Evolutionary conservation across 768 basidiomycete genomes (phyloP), one percentile per base, ranked within the genome.

Genomic region (Russula sp.): DNA sequence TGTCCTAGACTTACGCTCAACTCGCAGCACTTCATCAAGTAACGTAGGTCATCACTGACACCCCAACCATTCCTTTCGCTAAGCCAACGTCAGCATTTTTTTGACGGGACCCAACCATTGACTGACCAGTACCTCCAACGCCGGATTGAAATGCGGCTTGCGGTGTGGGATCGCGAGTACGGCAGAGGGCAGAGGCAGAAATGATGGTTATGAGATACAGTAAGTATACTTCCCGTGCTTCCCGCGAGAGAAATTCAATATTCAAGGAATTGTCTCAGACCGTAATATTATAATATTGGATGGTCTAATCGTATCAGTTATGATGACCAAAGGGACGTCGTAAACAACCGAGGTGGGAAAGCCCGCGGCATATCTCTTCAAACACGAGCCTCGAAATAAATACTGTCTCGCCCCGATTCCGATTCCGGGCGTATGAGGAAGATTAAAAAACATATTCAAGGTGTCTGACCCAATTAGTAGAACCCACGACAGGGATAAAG

Each of bases 1-100:
- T 34, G 36, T 13, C 36, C 14, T 14, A 14, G 11, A 34, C 32
- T 34, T 34, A 34, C 34, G 10, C 34, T 16, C 44, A 92, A 75
- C 71, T 92, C 88, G 34, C 88, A 85, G 71, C 89, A 93, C 65
- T 87, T 92, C 30, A 84, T 85, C 57, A 93, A 74, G n/a, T n/a
- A n/a, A n/a, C n/a, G 24, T 89, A 83, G 28, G 89, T 79, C 55
- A 91, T 78, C 5, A 86, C 89, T 22, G 69, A 76, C 11, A 70
- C 79, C 58, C 90, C 88, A 13, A 88, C 85, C 8, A 82, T 82
- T 71, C 87, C 80, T 18, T 69, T 67, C 80, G 81, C 88, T 90
- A 69, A 46, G 9, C 32, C 20, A 10, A 18, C 28, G 14, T 44
- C 22, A 18, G 22, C 46, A 24, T n/a, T 61, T 57, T 62, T 22